A percentile compares a stretch with the other conserved stretches of the same genome.
Conservation (phyloP, 192 early-diverging fungal genomes). For the Podila epigama region DNA sequence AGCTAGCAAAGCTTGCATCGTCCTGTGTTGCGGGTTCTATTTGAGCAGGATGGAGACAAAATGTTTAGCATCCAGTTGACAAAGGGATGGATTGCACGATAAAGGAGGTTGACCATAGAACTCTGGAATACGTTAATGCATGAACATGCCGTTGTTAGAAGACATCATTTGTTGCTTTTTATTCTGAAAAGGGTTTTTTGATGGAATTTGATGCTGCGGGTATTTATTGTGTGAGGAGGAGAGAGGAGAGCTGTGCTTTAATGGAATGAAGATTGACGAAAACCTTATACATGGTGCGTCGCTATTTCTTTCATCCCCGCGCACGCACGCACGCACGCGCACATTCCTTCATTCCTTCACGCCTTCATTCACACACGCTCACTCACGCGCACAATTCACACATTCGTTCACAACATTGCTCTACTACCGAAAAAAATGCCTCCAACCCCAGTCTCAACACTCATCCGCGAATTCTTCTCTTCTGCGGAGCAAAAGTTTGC, state of each 20-base stretch:
- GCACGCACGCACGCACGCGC: background rate
- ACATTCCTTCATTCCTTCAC: background rate
- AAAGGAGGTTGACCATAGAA: no score
- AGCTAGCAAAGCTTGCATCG: conserved; percentile 10
- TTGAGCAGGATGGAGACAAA: no score
- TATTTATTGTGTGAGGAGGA: background rate
- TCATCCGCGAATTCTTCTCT: conserved; percentile 59
- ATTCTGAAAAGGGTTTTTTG: background rate
- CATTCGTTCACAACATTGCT: no score
- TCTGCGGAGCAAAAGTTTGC: conserved; percentile 63
- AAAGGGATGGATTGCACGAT: background rate
- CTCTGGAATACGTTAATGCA: no score
- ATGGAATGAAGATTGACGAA: no score
- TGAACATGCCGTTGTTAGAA: background rate
- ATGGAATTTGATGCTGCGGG: background rate
- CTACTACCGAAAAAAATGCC: no score
- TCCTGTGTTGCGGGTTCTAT: conserved; percentile 23
- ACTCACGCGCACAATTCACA: no score
- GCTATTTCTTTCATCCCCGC: background rate
- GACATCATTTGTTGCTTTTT: conserved; percentile 13
- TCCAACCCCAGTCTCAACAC: conserved; percentile 7
- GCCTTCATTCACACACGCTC: no score
- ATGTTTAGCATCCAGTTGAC: no score
- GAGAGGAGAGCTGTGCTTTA: no score
- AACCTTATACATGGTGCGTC: background rate